These are phyloP conservation scores for Fusarium sp. DNA, from an alignment of 2,329 filamentous ascomycete species.

Conservation along the genomic window DNA sequence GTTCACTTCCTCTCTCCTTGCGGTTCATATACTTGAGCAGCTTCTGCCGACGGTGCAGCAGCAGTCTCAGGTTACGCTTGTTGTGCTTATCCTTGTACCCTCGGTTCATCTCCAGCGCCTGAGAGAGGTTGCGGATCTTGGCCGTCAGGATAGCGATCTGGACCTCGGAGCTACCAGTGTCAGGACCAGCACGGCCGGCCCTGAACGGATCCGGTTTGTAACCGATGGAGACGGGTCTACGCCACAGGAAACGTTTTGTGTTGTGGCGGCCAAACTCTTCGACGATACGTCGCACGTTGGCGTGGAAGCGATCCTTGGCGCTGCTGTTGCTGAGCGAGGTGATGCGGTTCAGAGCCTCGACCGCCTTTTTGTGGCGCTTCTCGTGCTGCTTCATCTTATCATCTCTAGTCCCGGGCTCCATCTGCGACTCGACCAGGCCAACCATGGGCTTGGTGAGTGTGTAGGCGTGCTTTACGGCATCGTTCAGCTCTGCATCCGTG, in stretches of 20 bases:
- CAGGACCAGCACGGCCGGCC: slow-evolving; percentile 78
- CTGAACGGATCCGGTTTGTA: slow-evolving; percentile 56
- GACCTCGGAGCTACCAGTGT: slow-evolving; percentile 97
- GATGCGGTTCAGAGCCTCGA: slow-evolving; percentile 83
- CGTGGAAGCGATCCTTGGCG: slow-evolving; percentile 79
- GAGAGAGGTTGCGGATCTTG: slow-evolving; percentile 86
- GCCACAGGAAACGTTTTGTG: slow-evolving; percentile 77
- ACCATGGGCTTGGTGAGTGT: slow-evolving; percentile 70
- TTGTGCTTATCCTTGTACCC: slow-evolving; percentile 92
- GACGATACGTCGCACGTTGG: slow-evolving; percentile 87
- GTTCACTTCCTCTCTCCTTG: slow-evolving; percentile 89
- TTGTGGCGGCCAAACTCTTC: slow-evolving; percentile 90
- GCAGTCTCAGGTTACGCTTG: slow-evolving; percentile 85
- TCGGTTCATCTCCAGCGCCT: slow-evolving; percentile 72
- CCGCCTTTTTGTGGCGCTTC: slow-evolving; percentile 71
- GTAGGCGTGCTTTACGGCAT: slow-evolving; percentile 74
- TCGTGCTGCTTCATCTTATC: slow-evolving; percentile 58
- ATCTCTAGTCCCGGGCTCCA: slow-evolving; percentile 56
- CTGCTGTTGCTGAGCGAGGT: slow-evolving; percentile 80
- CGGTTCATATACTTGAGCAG: slow-evolving; percentile 85
- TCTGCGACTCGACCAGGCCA: slow-evolving; percentile 50
- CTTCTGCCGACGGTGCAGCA: slow-evolving; percentile 92
- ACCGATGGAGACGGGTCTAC: slow-evolving; percentile 64
- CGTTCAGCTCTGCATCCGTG: slow-evolving; percentile 71
- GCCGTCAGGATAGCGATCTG: slow-evolving; percentile 95